Conservation (phyloP, 257 asterid species). For the Ajuga chamaepitys region DNA sequence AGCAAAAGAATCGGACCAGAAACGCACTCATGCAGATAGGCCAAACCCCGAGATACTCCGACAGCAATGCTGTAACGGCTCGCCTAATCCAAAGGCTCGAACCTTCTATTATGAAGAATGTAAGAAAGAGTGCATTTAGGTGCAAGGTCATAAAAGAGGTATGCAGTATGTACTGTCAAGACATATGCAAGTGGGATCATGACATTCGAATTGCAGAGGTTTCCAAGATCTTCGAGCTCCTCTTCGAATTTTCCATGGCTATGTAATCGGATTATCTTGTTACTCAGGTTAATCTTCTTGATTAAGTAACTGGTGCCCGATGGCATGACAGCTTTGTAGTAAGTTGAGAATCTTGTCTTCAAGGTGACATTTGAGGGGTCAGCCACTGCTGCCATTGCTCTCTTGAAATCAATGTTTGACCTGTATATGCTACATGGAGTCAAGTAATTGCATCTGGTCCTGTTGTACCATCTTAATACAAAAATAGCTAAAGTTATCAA, state of each 20-base stretch:
- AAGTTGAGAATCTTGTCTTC: slow-evolving; percentile 74
- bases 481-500: slow-evolving; percentile 27
- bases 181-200: slow-evolving; percentile 86
- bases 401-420: slow-evolving; percentile 59
- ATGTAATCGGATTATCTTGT: slow-evolving; percentile 67
- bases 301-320: slow-evolving; percentile 56
- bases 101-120: slow-evolving; percentile 41
- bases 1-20: slow-evolving; percentile 62
- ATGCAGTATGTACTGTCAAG: slow-evolving; percentile 58
- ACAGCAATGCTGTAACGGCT: slow-evolving; percentile 80
- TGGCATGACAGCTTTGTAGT: slow-evolving; percentile 77
- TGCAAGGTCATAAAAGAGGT: slow-evolving; percentile 55
- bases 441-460: slow-evolving; percentile 35
- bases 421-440: slow-evolving; percentile 9
- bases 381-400: slow-evolving; percentile 53
- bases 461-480: slow-evolving; percentile 43
- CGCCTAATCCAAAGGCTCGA: slow-evolving; percentile 50
- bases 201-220: slow-evolving; percentile 58
- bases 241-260: slow-evolving; percentile 57
- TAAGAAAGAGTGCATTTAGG: slow-evolving; percentile 56
- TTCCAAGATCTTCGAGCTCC: slow-evolving; percentile 70
- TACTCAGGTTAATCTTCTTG: slow-evolving; percentile 80
- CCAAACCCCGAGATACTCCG: slow-evolving; percentile 79
- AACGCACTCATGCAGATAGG: slow-evolving; percentile 62
- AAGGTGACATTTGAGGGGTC: slow-evolving; percentile 36